Percentiles rank a stretch among this genome's conserved stretches.
Evolutionary conservation across 768 basidiomycete genomes (phyloP).

Genomic region (Leccinellum rugosiceps): DNA sequence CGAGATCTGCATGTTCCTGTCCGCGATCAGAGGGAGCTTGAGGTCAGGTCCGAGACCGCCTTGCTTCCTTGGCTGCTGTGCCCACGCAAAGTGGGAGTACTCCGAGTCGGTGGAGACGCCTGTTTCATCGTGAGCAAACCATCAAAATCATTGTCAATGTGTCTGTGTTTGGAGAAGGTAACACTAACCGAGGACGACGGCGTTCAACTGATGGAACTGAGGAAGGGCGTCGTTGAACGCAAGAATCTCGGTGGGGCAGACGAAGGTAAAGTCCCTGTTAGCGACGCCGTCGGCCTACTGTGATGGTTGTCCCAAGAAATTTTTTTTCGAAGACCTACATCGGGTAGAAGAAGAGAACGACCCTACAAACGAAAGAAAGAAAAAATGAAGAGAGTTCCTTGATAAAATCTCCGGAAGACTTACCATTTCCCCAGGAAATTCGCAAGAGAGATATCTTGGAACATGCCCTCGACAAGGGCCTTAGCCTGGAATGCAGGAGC

Average conservation of each 20-base stretch:
- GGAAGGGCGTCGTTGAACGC: conserved; percentile 89
- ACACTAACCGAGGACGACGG: conserved; percentile 68
- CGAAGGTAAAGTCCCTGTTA: conserved; percentile 81
- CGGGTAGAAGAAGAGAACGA: conserved; percentile 93
- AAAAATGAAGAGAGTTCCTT: neutral
- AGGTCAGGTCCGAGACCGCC: conserved; percentile 91
- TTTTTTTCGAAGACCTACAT: conserved; percentile 49
- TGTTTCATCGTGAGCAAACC: conserved; percentile 21
- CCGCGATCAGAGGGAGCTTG: conserved; percentile 78
- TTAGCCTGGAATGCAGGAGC: conserved; percentile 79
- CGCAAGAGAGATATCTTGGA: conserved; percentile 72
- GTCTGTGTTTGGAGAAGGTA: neutral
- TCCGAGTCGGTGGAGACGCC: conserved; percentile 89
- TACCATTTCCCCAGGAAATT: conserved; percentile 84
- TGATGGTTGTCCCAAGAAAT: too few species aligned
- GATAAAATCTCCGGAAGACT: neutral
- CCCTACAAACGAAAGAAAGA: conserved; percentile 47
- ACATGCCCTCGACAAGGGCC: conserved; percentile 72
- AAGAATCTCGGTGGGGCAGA: conserved; percentile 94
- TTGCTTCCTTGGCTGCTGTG: conserved; percentile 73
- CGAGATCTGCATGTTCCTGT: conserved; percentile 74
- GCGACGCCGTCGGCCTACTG: neutral
- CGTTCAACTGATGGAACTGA: conserved; percentile 69
- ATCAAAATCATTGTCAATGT: neutral
- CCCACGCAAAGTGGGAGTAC: conserved; percentile 86